These are phyloP conservation scores for Pseudocercospora vitis DNA, from an alignment of 2,329 filamentous ascomycete species.

Conservation along the genomic window DNA sequence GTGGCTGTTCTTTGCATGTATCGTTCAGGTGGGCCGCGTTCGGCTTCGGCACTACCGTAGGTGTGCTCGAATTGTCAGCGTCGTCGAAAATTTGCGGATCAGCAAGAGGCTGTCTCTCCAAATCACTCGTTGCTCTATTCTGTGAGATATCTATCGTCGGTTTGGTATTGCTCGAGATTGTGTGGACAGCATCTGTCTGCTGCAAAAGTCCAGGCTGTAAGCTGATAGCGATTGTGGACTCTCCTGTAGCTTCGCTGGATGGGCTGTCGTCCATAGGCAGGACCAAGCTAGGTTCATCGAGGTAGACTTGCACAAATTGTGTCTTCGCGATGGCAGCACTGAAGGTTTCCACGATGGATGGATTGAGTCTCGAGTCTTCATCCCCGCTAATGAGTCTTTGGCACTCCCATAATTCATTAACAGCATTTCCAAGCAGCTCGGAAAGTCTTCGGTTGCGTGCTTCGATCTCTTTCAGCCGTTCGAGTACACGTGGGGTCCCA, in stretches of 20 bases:
- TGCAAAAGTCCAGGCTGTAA: not conserved
- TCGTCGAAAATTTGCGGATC: conserved; percentile 24
- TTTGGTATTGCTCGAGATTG: not conserved
- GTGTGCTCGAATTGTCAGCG: conserved; percentile 5
- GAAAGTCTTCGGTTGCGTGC: conserved; percentile 66
- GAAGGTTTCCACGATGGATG: conserved; percentile 42
- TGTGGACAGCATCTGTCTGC: not conserved
- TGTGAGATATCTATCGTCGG: not conserved
- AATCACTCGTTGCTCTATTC: not conserved
- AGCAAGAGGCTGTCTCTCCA: conserved; percentile 8
- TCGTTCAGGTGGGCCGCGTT: not conserved
- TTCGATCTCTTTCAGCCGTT: conserved; percentile 56
- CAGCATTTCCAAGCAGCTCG: conserved; percentile 65
- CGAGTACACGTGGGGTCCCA: conserved; percentile 42
- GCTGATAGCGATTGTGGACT: not conserved
- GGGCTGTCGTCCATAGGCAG: conserved; percentile 42
- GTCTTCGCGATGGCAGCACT: conserved; percentile 53
- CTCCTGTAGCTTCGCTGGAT: not conserved
- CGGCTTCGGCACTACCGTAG: not conserved
- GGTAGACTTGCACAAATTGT: conserved; percentile 53
- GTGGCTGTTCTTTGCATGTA: not conserved
- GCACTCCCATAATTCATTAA: conserved; percentile 62
- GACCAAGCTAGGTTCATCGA: conserved; percentile 48
- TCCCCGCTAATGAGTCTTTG: conserved; percentile 51
- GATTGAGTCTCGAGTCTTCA: conserved; percentile 25